Percentiles rank a stretch among this genome's conserved stretches.
Evolutionary conservation across 2,329 filamentous ascomycete species (phyloP).

Genomic region (Colletotrichum scovillei): DNA sequence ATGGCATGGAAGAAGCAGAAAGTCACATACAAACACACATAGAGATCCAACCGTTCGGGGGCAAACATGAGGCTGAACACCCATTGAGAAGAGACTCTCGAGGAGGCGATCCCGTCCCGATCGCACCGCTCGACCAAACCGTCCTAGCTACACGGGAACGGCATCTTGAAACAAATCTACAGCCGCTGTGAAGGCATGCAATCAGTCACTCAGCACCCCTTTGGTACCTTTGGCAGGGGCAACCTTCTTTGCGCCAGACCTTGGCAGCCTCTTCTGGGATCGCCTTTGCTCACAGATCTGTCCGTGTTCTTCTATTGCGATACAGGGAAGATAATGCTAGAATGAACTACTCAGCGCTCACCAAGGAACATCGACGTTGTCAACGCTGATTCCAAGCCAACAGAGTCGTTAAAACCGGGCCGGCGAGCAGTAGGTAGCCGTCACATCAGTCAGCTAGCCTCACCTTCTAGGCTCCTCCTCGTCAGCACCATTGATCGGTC

Average conservation of each 20-base stretch:
- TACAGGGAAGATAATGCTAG: conserved; percentile 7
- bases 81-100: conserved; percentile 2
- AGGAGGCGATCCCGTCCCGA: conserved; percentile 24
- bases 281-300: conserved; percentile 26
- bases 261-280: conserved; percentile 17
- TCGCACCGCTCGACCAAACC: conserved; percentile 12
- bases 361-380: conserved; percentile 13
- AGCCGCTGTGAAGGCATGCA: conserved; percentile 5
- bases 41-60: neutral
- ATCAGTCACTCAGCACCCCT: conserved; percentile 1
- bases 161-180: conserved; percentile 30
- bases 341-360: conserved; percentile 16
- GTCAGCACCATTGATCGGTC: neutral
- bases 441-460: conserved; percentile 4
- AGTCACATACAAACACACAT: conserved; percentile 12
- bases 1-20: conserved; percentile 20
- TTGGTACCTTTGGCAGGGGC: neutral
- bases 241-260: conserved; percentile 14
- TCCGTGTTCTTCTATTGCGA: conserved; percentile 28
- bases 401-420: neutral
- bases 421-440: neutral
- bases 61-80: neutral
- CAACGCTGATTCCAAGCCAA: neutral
- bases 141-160: conserved; percentile 24
- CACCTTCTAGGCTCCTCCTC: neutral